phyloP scores from a whole-genome alignment of 2,329 filamentous ascomycete genomes.

The Ambrosiella beaveri region DNA sequence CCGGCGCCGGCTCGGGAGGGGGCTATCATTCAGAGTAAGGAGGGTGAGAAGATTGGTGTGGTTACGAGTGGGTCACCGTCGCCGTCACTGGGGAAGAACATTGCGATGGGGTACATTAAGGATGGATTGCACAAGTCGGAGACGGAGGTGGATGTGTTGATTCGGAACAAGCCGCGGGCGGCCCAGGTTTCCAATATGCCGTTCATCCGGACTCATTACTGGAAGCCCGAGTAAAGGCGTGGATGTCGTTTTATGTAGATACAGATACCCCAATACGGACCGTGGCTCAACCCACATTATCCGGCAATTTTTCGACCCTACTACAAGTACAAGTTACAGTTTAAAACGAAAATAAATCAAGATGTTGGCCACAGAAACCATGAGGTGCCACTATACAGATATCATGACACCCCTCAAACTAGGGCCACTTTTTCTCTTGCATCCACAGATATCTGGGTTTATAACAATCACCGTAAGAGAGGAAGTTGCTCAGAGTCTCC shows the following conservation, averaged over 20 bases:
- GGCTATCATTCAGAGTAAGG: constrained; percentile 52
- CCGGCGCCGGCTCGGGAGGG: constrained; percentile 73
- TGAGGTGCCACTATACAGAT: constrained; percentile 25
- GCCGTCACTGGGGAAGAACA: constrained; percentile 73
- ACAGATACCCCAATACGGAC: background rate
- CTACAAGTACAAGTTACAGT: background rate
- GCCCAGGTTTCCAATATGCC: constrained; percentile 77
- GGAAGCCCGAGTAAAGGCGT: constrained; percentile 24
- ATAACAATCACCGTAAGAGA: constrained; percentile 4
- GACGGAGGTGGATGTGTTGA: constrained; percentile 61
- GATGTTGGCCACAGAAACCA: constrained; percentile 28
- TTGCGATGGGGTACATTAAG: constrained; percentile 87
- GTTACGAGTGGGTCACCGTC: constrained; percentile 85
- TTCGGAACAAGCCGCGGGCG: constrained; percentile 59
- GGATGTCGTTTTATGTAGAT: background rate
- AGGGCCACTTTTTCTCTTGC: constrained; percentile 25
- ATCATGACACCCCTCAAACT: constrained; percentile 28
- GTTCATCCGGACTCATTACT: constrained; percentile 68
- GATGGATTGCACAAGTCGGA: constrained; percentile 69
- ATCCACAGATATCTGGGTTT: constrained; percentile 14
- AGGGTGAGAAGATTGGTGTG: constrained; percentile 52
- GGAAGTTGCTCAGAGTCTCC: constrained; percentile 12
- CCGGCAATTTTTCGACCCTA: background rate
- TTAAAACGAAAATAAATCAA: background rate
- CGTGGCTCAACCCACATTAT: background rate